Evolutionary conservation across 495 filamentous ascomycete species (phyloP), one percentile per base, ranked within the genome.

Genomic region (Sporormia fimetaria): DNA sequence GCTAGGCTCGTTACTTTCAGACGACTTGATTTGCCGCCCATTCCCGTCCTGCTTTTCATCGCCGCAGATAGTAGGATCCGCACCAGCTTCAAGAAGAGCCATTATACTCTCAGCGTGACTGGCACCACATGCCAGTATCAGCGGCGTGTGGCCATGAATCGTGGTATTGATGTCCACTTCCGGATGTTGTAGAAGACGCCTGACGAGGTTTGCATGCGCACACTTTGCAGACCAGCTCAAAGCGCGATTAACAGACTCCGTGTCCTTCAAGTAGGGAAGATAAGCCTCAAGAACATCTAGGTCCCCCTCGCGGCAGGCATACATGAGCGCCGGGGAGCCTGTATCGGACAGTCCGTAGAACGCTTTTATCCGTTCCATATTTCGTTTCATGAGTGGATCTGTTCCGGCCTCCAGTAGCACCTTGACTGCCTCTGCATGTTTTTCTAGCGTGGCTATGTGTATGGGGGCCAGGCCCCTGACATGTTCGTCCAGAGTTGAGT

Each of bases 321-420:
- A 47, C 21, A 21, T 10, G 2, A 43, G 21, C 4, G 40, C n/a
- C 9, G 40, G 34, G 7, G 34, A 11, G 10, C 40, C 40, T 9
- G 9, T 34, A 5, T 30, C 18, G 6, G 10, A 6, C 7, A 8
- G 3, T 15, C 22, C 21, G 17, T 53, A n/a, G n/a, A n/a, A n/a
- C n/a, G n/a, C n/a, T n/a, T n/a, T n/a, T n/a, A n/a, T n/a, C n/a
- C n/a, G n/a, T 51, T 22, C 55, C 49, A 51, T 47, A 56, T 1
- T 7, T 14, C 22, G 37, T 44, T 28, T 37, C 3, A 52, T 60
- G 14, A 58, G 32, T 10, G 58, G 58, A 45, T 57, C 30, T 14
- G 54, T 54, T 24, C 60, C 60, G 24, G 55, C 54, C 14, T 37
- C 33, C 26, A 63, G 47, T 21, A 63, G 32, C 16, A 42, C 29